Evolutionary conservation across 768 basidiomycete species (phyloP), one percentile per base, ranked within the genome.

Genomic region (Harrya chromipes): DNA sequence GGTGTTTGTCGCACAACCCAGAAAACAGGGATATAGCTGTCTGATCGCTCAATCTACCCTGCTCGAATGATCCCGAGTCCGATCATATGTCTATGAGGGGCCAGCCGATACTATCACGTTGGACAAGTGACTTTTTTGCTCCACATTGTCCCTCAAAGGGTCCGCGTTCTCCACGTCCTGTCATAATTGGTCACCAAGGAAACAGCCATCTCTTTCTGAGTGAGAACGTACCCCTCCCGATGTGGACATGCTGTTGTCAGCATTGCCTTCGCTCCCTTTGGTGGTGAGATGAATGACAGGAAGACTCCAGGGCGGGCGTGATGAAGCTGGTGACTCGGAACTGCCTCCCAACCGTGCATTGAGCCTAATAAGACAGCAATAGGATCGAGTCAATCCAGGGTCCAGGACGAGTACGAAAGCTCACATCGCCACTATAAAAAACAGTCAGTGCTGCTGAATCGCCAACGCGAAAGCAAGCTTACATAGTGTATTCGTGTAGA

Each of bases 401-500:
- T n/a, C 19, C 12, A 13, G 4, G 24, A n/a, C 8, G 12, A 38
- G 17, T 12, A 17, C 10, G 29, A 44, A 35, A 16, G 29, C 46
- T 47, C 31, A 58, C 57, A 58, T 58, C 23, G 56, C 56, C 42
- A 58, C 57, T 58, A 23, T 9, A 24, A 20, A 47, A 19, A 10
- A 31, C 10, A 3, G n/a, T 58, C 31, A 44, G 34, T 4, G 46
- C 11, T 10, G 16, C 14, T n/a, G 26, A 36, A 20, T 13, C 38
- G 17, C 23, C 34, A 19, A 24, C 6, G 12, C 13, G 13, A 39
- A 21, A 34, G 34, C 21, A 17, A 45, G 9, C 59, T 43, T 39
- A 60, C 59, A 40, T 6, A 60, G 51, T 4, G 59, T 60, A 34
- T 60, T 60, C 10, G 59, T 52, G 33, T 60, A 60, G 13, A 60